Base-by-base conservation (phyloP, 2,329 filamentous ascomycete genomes). In the Bipolaris sorokiniana region DNA sequence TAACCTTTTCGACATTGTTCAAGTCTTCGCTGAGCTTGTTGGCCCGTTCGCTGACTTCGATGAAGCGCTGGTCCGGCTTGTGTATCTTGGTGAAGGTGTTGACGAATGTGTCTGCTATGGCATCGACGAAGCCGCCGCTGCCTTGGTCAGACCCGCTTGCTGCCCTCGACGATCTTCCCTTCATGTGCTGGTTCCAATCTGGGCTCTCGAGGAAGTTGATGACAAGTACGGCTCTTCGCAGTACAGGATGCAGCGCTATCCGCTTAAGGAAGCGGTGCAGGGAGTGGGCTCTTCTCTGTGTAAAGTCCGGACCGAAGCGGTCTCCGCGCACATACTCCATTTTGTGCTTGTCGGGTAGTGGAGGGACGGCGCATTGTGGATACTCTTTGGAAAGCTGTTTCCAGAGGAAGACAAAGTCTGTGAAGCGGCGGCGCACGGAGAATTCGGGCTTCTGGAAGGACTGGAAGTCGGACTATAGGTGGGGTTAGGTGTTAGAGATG, bases 241-340 rank as follows among this genome's bases (percentile, higher is more conserved):
- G 85, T 16, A 94, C 89, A 0, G 95, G 95, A 71, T 99, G 95
- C 42, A 97, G 83, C 3, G 93, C 88, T 54, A 97, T 82, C 4
- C 95, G 90, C 70, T 89, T 87, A 44, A 99, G 84, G 75, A 99
- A 99, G 50, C 95, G 90, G 77, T 96, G 89, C 50, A 99, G 84
- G 3, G 93, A 97, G 81, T 93, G 90, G 48, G 92, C 92, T 66
- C 95, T 88, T 33, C 95, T 88, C 44, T 87, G 83, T 33, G 92
- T 99, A 76, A 99, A 99, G 78, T 98, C 95, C 48, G 89, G 79
- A 7, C 93, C 92, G 77, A 99, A 99, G 62, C 95, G 90, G 80
- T 98, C 94, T 67, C 95, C 95, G 34, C 93, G 90, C 49, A 98
- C 95, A 74, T 98, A 98, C 73, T 97, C 92, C 91, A 99, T 97